phyloP scores from a whole-genome alignment of 176 grass and related monocot species.

The Eragrostis nindensis region DNA sequence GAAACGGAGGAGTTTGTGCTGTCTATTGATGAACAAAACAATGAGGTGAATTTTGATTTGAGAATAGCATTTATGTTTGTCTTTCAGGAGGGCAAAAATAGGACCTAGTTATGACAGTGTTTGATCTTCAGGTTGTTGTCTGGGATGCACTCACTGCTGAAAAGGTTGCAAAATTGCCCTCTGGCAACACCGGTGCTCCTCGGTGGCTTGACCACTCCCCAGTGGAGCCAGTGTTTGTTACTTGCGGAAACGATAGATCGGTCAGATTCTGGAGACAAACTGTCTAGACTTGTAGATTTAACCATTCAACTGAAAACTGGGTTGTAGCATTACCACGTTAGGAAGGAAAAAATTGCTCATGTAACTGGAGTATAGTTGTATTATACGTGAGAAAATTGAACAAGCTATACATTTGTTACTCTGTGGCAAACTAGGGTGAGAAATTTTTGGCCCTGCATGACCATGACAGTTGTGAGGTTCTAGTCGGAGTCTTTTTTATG shows the following conservation, averaged over 20 bases:
- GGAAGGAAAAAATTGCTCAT: conserved; percentile 22
- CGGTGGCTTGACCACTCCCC: conserved; percentile 89
- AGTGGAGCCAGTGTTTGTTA: conserved; percentile 70
- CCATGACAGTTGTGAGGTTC: neutral
- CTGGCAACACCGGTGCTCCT: conserved; percentile 69
- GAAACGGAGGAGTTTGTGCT: conserved; percentile 84
- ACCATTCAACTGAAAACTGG: neutral
- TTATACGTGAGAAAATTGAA: conserved; percentile 29
- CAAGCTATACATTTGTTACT: conserved; percentile 7
- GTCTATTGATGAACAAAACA: conserved; percentile 80
- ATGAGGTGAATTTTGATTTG: conserved; percentile 58
- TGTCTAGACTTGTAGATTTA: conserved; percentile 41
- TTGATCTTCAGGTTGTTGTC: conserved; percentile 64
- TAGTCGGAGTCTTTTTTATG: too few relatives aligned
- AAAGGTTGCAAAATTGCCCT: conserved; percentile 71
- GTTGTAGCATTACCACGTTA: conserved; percentile 18
- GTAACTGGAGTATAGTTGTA: conserved; percentile 37
- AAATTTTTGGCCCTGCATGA: neutral
- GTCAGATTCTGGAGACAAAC: conserved; percentile 90
- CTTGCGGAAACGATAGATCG: conserved; percentile 83
- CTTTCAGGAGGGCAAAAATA: conserved; percentile 20
- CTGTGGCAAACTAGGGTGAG: neutral
- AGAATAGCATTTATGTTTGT: neutral
- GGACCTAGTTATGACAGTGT: neutral
- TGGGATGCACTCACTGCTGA: conserved; percentile 89